phyloP scores from a whole-genome alignment of 1,139 yeast genomes.

The Taphrina pruni region DNA sequence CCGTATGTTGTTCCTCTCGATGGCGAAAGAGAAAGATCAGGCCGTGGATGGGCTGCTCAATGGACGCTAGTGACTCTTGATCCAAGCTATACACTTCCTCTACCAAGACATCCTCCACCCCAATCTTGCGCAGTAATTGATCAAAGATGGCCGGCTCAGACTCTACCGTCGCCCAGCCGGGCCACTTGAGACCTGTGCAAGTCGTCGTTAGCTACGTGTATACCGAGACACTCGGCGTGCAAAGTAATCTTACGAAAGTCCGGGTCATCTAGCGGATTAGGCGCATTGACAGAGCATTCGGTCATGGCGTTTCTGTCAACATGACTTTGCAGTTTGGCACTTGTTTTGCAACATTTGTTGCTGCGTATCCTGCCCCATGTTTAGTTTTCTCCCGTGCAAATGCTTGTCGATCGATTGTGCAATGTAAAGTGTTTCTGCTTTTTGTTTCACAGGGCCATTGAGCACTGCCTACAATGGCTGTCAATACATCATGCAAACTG shows the following conservation, averaged over 20 bases:
- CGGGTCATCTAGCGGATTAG: background rate
- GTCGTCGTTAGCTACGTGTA: background rate
- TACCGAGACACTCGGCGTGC: too few species aligned
- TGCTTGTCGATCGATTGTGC: too few species aligned
- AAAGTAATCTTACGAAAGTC: background rate
- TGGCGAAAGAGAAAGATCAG: conserved; percentile 72
- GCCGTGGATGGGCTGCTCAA: conserved; percentile 60
- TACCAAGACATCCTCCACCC: conserved; percentile 64
- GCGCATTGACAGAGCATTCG: too few species aligned
- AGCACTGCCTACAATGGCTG: background rate
- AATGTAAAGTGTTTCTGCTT: background rate
- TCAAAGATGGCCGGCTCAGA: conserved; percentile 58
- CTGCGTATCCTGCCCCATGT: background rate
- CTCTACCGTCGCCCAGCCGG: conserved; percentile 35
- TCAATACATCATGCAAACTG: background rate
- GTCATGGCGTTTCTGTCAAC: too few species aligned
- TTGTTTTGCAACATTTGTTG: background rate
- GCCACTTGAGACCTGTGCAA: conserved; percentile 12
- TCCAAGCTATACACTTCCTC: conserved; percentile 69
- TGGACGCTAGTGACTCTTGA: conserved; percentile 54
- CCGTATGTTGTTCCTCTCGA: conserved; percentile 49
- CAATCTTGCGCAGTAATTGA: conserved; percentile 64
- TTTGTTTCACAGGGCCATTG: background rate
- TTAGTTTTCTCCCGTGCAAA: too few species aligned
- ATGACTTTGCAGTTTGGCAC: background rate